Evolutionary conservation across 371 early-diverging fungal genomes (phyloP), one percentile per base, ranked within the genome.

Genomic region (Mucor lusitanicus): DNA sequence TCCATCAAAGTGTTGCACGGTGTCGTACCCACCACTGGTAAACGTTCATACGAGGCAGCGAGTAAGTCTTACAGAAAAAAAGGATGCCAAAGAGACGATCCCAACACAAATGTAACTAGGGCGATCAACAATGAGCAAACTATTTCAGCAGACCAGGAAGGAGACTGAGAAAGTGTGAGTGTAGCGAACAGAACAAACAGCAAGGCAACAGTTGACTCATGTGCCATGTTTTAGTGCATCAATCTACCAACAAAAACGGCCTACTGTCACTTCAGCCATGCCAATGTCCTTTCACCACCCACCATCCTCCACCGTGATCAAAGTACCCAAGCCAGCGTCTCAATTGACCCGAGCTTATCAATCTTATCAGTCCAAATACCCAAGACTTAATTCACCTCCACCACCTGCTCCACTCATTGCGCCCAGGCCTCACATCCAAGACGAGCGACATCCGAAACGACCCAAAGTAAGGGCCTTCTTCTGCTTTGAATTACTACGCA

Each of bases 1-100:
- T 82, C 83, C 5, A 80, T 80, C 25, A 82, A 82, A 46, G 70
- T 81, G 1, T 30, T 81, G 13, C 68, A 71, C 39, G 76, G 79
- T 12, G 56, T 62, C 37, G 70, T 72, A 1, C 77, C 77, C 3
- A 61, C 59, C 2, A 68, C 63, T 40, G 57, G 67, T 19, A 46
- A 69, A 37, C 57, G 71, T 7, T 44, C 73, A n/a, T 70, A 69
- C 54, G 72, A 73, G 46, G 30, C 74, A 35, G 57, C 77, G 4
- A 71, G 80, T 77, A 72, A 70, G 71, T 55, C 8, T 28, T n/a
- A n/a, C 27, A 25, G 6, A 27, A 56, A 27, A 30, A 25, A 6
- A 12, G n/a, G 30, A 30, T 6, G 27, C 19, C 32, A 37, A 27
- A n/a, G 9, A 27, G 19, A 17, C 17, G 27, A 17, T 5, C 27